Evolutionary conservation across 2,329 filamentous ascomycete genomes (phyloP).

Genomic region (Nemania diffusa): DNA sequence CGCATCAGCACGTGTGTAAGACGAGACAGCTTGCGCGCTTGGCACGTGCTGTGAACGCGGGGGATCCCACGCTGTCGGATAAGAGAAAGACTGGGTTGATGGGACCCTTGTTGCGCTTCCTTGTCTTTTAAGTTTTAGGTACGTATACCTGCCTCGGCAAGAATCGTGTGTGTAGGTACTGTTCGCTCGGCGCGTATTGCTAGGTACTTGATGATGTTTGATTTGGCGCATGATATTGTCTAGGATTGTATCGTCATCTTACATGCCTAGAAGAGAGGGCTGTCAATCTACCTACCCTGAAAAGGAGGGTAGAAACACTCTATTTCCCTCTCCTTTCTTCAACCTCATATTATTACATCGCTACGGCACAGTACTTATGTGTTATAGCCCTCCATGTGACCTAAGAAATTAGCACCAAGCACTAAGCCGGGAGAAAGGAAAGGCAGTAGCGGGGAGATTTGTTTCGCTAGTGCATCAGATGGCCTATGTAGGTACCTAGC

Average conservation of each 20-base stretch:
- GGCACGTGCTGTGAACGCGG: conserved; percentile 30
- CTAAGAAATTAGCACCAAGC: conserved; percentile 14
- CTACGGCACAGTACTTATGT: background rate
- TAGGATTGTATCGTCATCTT: background rate
- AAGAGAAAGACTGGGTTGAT: conserved; percentile 18
- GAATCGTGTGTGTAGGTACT: background rate
- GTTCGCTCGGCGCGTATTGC: background rate
- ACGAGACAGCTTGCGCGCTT: conserved; percentile 28
- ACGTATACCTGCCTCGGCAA: background rate
- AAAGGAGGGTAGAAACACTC: background rate
- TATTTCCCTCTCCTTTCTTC: background rate
- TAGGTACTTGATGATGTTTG: background rate
- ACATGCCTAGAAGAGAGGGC: background rate
- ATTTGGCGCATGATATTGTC: background rate
- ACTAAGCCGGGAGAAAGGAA: conserved; percentile 12
- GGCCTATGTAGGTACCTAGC: background rate
- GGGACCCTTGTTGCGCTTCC: conserved; percentile 16
- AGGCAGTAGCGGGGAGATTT: background rate
- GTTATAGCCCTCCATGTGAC: background rate
- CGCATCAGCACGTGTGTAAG: conserved; percentile 26
- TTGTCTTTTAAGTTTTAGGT: background rate
- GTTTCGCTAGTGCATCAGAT: background rate
- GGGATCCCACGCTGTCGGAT: conserved; percentile 37
- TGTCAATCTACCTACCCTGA: background rate
- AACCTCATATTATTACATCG: conserved; percentile 12